Percentiles rank a stretch among this genome's conserved stretches.
Evolutionary conservation across 768 basidiomycete genomes (phyloP).

Genomic region (Suillus lakei): DNA sequence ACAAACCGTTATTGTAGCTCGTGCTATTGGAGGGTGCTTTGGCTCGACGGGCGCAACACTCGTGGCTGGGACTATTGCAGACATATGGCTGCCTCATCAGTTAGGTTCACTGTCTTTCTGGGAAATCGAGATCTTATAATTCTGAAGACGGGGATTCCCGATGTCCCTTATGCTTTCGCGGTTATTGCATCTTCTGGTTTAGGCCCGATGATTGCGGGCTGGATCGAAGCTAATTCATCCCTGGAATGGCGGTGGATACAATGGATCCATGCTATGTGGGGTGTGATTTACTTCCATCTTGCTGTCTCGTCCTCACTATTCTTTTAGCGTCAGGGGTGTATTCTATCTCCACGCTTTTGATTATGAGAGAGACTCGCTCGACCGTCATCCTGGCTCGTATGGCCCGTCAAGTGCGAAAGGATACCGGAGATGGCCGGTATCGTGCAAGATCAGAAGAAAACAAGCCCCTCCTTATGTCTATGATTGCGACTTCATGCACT

Average conservation of each 20-base stretch:
- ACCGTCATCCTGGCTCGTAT: slow-evolving; percentile 70
- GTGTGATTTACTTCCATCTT: slow-evolving; percentile 11
- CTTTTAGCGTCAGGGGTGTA: slow-evolving; percentile 56
- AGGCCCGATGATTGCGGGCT: slow-evolving; percentile 67
- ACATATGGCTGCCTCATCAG: slow-evolving; percentile 70
- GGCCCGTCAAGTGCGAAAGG: slow-evolving; percentile 66
- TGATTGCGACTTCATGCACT: slow-evolving; percentile 74
- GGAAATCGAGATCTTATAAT: neutral
- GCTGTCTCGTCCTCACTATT: slow-evolving; percentile 1
- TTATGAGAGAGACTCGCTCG: slow-evolving; percentile 76
- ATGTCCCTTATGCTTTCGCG: slow-evolving; percentile 74
- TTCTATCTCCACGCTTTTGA: slow-evolving; percentile 50
- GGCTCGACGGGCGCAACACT: slow-evolving; percentile 74
- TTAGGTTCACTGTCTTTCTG: slow-evolving; percentile 32
- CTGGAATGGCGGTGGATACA: slow-evolving; percentile 85
- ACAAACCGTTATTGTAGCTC: slow-evolving; percentile 65
- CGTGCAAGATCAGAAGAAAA: slow-evolving; percentile 69
- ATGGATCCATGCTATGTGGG: slow-evolving; percentile 75
- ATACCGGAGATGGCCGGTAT: slow-evolving; percentile 67
- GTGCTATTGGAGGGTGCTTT: slow-evolving; percentile 69
- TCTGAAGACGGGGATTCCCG: slow-evolving; percentile 68
- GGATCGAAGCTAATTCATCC: slow-evolving; percentile 61
- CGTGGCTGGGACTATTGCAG: slow-evolving; percentile 76
- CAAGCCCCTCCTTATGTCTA: slow-evolving; percentile 51
- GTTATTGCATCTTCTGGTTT: slow-evolving; percentile 67